phyloP scores from a whole-genome alignment of 2,329 filamentous ascomycete species.

The Corynespora cassiicola region DNA sequence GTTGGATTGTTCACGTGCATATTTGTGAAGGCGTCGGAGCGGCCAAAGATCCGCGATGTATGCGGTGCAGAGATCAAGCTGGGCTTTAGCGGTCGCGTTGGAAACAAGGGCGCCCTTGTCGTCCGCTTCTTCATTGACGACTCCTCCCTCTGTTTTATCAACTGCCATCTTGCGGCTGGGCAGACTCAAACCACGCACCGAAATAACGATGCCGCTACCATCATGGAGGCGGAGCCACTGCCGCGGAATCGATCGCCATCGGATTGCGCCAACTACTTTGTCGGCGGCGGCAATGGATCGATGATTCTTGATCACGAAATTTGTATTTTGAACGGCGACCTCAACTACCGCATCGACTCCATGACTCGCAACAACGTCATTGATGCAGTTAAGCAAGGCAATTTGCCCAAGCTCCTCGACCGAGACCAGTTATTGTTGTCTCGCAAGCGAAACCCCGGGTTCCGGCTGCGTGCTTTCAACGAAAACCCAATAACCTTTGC shows the following conservation, averaged over 20 bases:
- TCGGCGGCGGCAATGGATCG: conserved; percentile 90
- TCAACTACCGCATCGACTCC: conserved; percentile 98
- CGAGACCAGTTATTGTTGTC: conserved; percentile 92
- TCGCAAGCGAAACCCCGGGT: conserved; percentile 85
- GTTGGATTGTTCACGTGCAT: conserved; percentile 96
- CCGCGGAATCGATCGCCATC: conserved; percentile 72
- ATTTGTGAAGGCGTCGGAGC: conserved; percentile 84
- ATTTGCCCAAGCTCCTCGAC: conserved; percentile 85
- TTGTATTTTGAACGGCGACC: conserved; percentile 93
- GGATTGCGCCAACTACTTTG: conserved; percentile 76
- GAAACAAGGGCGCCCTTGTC: conserved; percentile 94
- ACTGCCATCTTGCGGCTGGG: conserved; percentile 94
- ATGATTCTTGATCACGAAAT: conserved; percentile 98
- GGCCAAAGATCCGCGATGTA: conserved; percentile 77
- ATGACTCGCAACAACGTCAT: conserved; percentile 95
- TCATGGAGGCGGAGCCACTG: conserved; percentile 81
- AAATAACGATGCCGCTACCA: conserved; percentile 90
- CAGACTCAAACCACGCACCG: conserved; percentile 89
- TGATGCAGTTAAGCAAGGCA: conserved; percentile 79
- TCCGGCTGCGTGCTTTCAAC: conserved; percentile 87
- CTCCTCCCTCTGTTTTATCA: conserved; percentile 93
- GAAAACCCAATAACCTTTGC: conserved; percentile 90
- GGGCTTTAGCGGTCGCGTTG: conserved; percentile 92
- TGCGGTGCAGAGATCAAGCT: conserved; percentile 87
- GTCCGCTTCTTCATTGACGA: conserved; percentile 94